Conservation (phyloP, 1,284 basidiomycete species). For the Amylostereum areolatum region DNA sequence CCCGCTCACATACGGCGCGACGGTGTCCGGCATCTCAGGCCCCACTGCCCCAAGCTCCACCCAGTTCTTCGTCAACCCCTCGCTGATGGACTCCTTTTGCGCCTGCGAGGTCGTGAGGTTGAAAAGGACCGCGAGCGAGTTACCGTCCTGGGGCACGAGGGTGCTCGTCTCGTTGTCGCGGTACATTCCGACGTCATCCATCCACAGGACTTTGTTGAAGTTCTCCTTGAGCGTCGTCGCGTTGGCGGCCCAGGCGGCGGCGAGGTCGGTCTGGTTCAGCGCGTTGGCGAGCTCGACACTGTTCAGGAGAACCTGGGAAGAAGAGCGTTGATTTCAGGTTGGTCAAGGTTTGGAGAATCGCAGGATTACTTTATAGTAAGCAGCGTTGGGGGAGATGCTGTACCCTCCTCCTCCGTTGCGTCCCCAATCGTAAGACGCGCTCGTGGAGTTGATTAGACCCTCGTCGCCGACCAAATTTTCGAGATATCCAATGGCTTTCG, state of each 20-base stretch:
- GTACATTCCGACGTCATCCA: conserved; percentile 36
- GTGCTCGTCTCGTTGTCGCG: conserved; percentile 38
- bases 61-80: conserved; percentile 41
- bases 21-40: conserved; percentile 46
- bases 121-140: conserved; percentile 43
- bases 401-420: conserved; percentile 40
- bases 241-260: conserved; percentile 31
- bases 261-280: conserved; percentile 29
- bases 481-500: conserved; percentile 39
- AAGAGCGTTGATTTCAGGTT: background rate
- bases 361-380: conserved; percentile 34
- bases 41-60: conserved; percentile 40
- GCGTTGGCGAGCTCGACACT: conserved; percentile 39
- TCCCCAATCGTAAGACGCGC: conserved; percentile 44
- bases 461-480: conserved; percentile 36
- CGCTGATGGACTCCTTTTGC: conserved; percentile 36
- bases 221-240: conserved; percentile 35
- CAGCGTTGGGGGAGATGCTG: conserved; percentile 43
- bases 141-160: conserved; percentile 46
- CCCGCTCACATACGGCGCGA: conserved; percentile 21
- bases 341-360: background rate
- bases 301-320: conserved; percentile 35
- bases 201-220: conserved; percentile 41
- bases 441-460: conserved; percentile 42
- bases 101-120: conserved; percentile 35